Evolutionary conservation across 345 rosid species (phyloP).

Genomic region (Clarkia xantiana): DNA sequence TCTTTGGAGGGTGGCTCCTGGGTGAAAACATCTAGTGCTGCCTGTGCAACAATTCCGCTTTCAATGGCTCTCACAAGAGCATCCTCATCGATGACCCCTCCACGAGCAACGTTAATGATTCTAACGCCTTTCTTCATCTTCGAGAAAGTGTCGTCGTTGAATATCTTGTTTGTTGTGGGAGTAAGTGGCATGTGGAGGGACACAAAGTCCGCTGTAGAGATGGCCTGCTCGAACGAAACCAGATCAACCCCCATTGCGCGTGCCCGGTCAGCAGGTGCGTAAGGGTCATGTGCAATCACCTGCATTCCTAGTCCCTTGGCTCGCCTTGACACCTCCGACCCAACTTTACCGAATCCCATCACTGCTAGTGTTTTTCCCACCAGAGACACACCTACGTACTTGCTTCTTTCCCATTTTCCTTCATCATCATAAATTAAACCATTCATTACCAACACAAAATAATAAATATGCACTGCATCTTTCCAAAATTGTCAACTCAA

Average conservation of each 20-base stretch:
- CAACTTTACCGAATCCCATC: conserved; percentile 88
- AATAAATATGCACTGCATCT: no score
- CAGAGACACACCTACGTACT: conserved; percentile 66
- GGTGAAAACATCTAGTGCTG: conserved; percentile 74
- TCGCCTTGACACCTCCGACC: conserved; percentile 72
- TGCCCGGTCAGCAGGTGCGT: conserved; percentile 71
- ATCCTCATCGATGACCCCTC: conserved; percentile 80
- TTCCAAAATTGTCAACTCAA: no score
- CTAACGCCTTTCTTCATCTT: conserved; percentile 76
- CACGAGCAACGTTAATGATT: conserved; percentile 72
- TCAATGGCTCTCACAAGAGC: conserved; percentile 67
- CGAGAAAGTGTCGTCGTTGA: conserved; percentile 48
- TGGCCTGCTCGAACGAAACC: conserved; percentile 66
- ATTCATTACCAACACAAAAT: no score
- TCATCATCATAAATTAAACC: conserved; percentile 4
- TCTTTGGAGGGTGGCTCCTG: conserved; percentile 57
- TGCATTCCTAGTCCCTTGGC: conserved; percentile 83
- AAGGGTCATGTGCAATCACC: conserved; percentile 76
- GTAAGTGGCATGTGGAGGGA: conserved; percentile 82
- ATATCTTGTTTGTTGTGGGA: conserved; percentile 38
- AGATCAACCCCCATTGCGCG: conserved; percentile 68
- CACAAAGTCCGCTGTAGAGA: conserved; percentile 54
- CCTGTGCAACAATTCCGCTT: conserved; percentile 55
- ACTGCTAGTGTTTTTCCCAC: conserved; percentile 74
- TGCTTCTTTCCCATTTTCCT: conserved; percentile 81